Percentiles rank a stretch among this genome's conserved stretches.
These are phyloP conservation scores for Linnemannia hyalina DNA, from an alignment of 192 early-diverging fungal species.

Conservation along the genomic window DNA sequence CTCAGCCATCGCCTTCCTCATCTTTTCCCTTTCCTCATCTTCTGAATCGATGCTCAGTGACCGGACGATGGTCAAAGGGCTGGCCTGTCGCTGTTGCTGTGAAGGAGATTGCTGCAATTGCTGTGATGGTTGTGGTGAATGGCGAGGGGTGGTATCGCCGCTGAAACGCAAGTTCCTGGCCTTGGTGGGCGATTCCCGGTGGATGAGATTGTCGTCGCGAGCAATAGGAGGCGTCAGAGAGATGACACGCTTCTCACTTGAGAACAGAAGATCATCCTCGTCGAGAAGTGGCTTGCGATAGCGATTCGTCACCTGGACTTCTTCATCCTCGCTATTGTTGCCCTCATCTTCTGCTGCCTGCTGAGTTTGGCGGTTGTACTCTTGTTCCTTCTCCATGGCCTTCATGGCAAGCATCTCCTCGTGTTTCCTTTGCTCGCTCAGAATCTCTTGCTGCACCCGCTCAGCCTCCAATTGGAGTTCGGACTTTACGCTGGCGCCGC, in stretches of 20 bases:
- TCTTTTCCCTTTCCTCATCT: conserved; percentile 30
- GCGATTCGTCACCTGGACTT: conserved; percentile 40
- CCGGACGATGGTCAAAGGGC: conserved; percentile 11
- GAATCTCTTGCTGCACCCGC: conserved; percentile 46
- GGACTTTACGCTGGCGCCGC: background rate
- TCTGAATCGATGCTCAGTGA: conserved; percentile 37
- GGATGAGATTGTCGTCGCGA: conserved; percentile 41
- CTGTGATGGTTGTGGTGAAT: conserved; percentile 4
- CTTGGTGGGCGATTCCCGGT: conserved; percentile 34
- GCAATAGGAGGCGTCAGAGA: conserved; percentile 65
- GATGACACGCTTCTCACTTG: conserved; percentile 60
- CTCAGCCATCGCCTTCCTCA: conserved; percentile 12
- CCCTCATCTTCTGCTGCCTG: conserved; percentile 59
- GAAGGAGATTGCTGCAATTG: conserved; percentile 9
- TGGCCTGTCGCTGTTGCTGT: conserved; percentile 31
- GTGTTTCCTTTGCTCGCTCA: conserved; percentile 33
- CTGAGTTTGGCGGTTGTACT: background rate
- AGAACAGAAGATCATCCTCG: conserved; percentile 42
- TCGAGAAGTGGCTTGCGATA: conserved; percentile 45
- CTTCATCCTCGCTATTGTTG: conserved; percentile 56
- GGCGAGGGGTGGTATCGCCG: conserved; percentile 2
- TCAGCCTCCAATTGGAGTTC: conserved; percentile 41
- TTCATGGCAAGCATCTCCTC: background rate
- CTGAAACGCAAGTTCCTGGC: conserved; percentile 10
- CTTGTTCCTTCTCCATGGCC: background rate